Base-by-base conservation (phyloP, 1,139 yeast genomes). In the Yamadazyma oceani region DNA sequence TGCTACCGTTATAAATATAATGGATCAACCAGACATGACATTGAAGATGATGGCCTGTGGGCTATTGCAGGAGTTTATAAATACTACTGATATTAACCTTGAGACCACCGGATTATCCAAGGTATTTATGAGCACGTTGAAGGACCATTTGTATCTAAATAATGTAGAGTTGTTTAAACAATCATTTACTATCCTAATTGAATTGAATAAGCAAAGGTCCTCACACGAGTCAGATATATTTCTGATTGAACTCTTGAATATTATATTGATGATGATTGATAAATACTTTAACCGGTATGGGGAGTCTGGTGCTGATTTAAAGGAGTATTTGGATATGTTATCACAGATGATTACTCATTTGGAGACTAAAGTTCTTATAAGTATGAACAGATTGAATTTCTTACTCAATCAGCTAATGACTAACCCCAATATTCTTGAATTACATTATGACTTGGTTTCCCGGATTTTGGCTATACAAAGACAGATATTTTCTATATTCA, bases 1-100 rank as follows among this genome's bases (percentile, higher is more conserved):
- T 0, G 77, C 85, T 1, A 69, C 78, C 8, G 57, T 66, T 4
- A 53, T 80, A 17, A 76, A 76, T 41, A 53, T 77, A 9, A 53
- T 78, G 15, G 84, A 80, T 48, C 77, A 75, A 42, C 68, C 69
- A 36, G 77, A 75, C 17, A 64, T 74, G 0, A 44, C 46, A 6
- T 57, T 68, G 37, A 78, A 79, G 44, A 49, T 60, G 0, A 67
- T 66, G 38, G 80, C 79, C 10, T 67, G 73, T 37, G 48, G 51
- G 15, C 46, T 77, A 2, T 50, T 70, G 3, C 41, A 39, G 2
- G 24, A 48, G 7, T 42, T 73, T 3, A 43, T 64, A 4, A 41
- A 48, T 1, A 35, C 35, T 10, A 46, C 30, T 5, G 30, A 27
- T 5, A 27, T 58, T 25, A 57, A 53, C 24, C 42, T 72, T 9